Evolutionary conservation across 371 early-diverging fungal species (phyloP).

Genomic region (Haplosporangium sp.): DNA sequence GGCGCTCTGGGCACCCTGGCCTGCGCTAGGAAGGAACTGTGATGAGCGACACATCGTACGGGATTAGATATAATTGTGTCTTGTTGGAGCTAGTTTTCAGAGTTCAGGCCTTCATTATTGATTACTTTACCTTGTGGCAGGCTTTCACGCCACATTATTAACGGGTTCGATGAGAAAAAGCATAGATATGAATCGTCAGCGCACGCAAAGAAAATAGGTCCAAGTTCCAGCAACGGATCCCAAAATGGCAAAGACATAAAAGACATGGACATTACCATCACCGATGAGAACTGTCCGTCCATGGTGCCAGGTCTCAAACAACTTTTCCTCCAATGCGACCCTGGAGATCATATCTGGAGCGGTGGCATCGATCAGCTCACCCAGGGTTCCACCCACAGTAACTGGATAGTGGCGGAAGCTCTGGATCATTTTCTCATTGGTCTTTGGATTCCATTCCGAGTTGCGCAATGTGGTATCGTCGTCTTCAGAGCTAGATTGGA

Average conservation of each 20-base stretch:
- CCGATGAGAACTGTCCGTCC: neutral
- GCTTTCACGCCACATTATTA: neutral
- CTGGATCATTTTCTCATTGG: neutral
- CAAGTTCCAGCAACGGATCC: too few relatives aligned
- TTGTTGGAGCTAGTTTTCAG: neutral
- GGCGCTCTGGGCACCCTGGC: neutral
- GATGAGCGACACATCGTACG: neutral
- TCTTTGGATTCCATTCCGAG: slow-evolving; percentile 11
- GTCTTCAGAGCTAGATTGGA: too few relatives aligned
- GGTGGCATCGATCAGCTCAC: neutral
- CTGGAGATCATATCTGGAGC: neutral
- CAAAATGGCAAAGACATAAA: too few relatives aligned
- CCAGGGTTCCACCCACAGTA: neutral
- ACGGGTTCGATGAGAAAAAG: neutral
- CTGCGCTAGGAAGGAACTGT: neutral
- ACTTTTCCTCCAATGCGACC: neutral
- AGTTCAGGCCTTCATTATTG: neutral
- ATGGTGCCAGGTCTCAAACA: neutral
- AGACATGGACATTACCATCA: neutral
- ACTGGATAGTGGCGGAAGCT: neutral
- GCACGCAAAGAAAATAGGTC: too few relatives aligned
- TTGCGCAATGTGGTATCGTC: neutral
- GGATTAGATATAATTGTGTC: neutral
- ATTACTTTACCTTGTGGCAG: neutral
- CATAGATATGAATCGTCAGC: neutral